Evolutionary conservation across 176 grass and related monocot genomes (phyloP).

Genomic region (Eleusine indica): DNA sequence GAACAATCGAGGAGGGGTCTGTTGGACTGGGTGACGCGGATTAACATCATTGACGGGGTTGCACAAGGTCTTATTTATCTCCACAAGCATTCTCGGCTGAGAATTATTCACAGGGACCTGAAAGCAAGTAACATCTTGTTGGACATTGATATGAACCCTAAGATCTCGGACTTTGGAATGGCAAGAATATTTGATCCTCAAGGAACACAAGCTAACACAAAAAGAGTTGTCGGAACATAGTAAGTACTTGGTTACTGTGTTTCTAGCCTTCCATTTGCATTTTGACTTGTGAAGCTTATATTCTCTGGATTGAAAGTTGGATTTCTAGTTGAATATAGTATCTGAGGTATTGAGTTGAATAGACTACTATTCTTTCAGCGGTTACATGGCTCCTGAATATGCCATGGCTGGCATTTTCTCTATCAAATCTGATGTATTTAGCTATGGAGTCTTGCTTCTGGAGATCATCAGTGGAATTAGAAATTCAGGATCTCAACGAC

Average conservation of each 20-base stretch:
- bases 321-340: neutral
- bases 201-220: constrained; percentile 55
- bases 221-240: constrained; percentile 62
- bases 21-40: constrained; percentile 45
- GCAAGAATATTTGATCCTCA: constrained; percentile 62
- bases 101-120: constrained; percentile 63
- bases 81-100: constrained; percentile 65
- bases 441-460: constrained; percentile 60
- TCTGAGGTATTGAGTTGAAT: neutral
- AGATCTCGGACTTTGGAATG: constrained; percentile 71
- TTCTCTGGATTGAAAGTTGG: neutral
- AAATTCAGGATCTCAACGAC: constrained; percentile 44
- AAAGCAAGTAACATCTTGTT: constrained; percentile 71
- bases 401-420: constrained; percentile 62
- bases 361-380: constrained; percentile 38
- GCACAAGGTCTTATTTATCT: constrained; percentile 72
- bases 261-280: neutral
- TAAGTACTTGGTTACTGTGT: constrained; percentile 34
- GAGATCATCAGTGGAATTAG: constrained; percentile 58
- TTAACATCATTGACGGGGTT: constrained; percentile 64
- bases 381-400: constrained; percentile 73
- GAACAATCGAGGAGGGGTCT: constrained; percentile 41
- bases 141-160: constrained; percentile 67
- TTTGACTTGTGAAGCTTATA: neutral
- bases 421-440: constrained; percentile 58